Evolutionary conservation across 1,284 basidiomycete species (phyloP).

Genomic region (Ceratobasidium sp.): DNA sequence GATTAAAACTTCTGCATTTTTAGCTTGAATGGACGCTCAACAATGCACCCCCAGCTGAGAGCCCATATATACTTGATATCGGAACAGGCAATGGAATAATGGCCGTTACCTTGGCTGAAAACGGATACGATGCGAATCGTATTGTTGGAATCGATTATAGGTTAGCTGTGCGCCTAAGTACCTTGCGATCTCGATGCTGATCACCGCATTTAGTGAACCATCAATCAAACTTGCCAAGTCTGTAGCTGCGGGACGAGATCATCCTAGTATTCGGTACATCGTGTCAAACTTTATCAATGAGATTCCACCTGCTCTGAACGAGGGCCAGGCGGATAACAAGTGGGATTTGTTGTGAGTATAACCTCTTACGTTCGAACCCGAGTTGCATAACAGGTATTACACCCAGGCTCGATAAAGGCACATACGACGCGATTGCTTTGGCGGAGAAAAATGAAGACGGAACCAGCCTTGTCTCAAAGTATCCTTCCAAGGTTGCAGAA

Average conservation of each 20-base stretch:
- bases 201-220: constrained; percentile 3
- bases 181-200: not conserved
- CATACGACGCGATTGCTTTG: constrained; percentile 88
- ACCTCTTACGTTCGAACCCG: not conserved
- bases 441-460: constrained; percentile 69
- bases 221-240: constrained; percentile 57
- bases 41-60: constrained; percentile 42
- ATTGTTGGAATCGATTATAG: constrained; percentile 88
- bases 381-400: too few relatives aligned
- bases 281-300: constrained; percentile 45
- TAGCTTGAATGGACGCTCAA: constrained; percentile 47
- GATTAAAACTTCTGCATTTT: not conserved
- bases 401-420: constrained; percentile 75
- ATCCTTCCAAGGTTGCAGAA: constrained; percentile 68
- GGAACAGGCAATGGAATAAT: constrained; percentile 87
- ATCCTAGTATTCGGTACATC: constrained; percentile 43
- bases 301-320: constrained; percentile 17
- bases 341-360: constrained; percentile 47
- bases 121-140: constrained; percentile 65
- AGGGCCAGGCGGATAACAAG: constrained; percentile 2
- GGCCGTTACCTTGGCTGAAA: constrained; percentile 76
- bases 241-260: constrained; percentile 61
- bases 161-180: not conserved
- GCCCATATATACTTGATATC: constrained; percentile 69
- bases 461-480: constrained; percentile 65